Evolutionary conservation across 768 basidiomycete genomes (phyloP).

Genomic region (Gautieria morchelliformis): DNA sequence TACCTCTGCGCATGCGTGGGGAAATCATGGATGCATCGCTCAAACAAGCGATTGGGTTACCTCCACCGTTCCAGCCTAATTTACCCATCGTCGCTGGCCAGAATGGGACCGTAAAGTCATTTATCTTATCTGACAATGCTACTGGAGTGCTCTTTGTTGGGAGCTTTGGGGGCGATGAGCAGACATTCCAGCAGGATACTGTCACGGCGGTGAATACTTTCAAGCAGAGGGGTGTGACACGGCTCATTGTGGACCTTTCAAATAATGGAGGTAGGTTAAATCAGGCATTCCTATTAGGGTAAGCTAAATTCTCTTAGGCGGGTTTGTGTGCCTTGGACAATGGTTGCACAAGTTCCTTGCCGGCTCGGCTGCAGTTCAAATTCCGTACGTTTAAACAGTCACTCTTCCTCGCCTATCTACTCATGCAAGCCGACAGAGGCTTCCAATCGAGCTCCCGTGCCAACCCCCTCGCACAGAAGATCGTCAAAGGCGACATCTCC

Average conservation of each 20-base stretch:
- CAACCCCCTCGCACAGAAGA: conserved; percentile 50
- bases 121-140: conserved; percentile 41
- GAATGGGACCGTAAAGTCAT: conserved; percentile 45
- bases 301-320: conserved; percentile 28
- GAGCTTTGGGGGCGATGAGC: conserved; percentile 42
- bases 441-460: conserved; percentile 47
- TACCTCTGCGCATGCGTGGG: conserved; percentile 18
- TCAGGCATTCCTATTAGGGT: too few species aligned
- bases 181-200: conserved; percentile 42
- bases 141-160: conserved; percentile 48
- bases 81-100: conserved; percentile 36
- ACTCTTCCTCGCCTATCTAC: neutral
- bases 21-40: conserved; percentile 34
- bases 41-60: conserved; percentile 34
- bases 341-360: conserved; percentile 51
- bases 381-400: conserved; percentile 31
- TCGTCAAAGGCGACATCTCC: conserved; percentile 42
- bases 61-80: conserved; percentile 37
- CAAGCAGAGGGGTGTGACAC: conserved; percentile 37
- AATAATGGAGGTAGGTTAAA: conserved; percentile 47
- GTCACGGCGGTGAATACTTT: conserved; percentile 36
- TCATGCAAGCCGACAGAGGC: conserved; percentile 27
- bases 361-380: conserved; percentile 34
- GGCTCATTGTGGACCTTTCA: conserved; percentile 46
- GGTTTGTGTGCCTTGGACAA: conserved; percentile 51